Percentiles rank a stretch among this genome's conserved stretches.
These are phyloP conservation scores for Musa beccarii DNA, from an alignment of 176 grass and related monocot species.

Conservation along the genomic window DNA sequence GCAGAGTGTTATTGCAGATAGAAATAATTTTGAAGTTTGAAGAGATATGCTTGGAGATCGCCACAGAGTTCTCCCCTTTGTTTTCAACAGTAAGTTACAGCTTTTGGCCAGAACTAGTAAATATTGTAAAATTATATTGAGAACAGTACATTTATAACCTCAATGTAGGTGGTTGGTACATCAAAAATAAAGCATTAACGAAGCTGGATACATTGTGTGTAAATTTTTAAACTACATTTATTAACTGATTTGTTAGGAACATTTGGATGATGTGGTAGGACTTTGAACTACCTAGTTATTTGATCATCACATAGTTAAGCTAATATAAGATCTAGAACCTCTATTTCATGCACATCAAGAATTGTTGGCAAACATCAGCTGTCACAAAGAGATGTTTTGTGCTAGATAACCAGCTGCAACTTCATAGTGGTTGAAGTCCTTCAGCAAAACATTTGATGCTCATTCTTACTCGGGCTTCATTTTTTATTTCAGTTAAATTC, in stretches of 20 bases:
- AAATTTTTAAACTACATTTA: too few relatives aligned
- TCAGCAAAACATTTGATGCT: too few relatives aligned
- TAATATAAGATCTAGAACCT: not conserved
- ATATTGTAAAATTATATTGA: not conserved
- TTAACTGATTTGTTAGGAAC: not conserved
- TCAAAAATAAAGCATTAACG: not conserved
- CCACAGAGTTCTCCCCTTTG: conserved; percentile 55
- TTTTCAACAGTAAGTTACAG: conserved; percentile 46
- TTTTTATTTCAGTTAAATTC: not conserved
- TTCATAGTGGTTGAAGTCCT: too few relatives aligned
- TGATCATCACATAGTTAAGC: not conserved
- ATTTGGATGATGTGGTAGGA: not conserved
- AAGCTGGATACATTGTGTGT: not conserved
- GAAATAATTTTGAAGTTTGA: conserved; percentile 97
- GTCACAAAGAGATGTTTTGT: too few relatives aligned
- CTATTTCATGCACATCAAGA: not conserved
- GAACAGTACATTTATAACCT: not conserved
- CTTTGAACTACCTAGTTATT: not conserved
- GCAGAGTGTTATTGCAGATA: conserved; percentile 42
- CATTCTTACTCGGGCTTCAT: not conserved
- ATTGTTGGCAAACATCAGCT: too few relatives aligned
- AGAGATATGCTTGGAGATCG: conserved; percentile 81
- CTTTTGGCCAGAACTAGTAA: not conserved
- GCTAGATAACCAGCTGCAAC: too few relatives aligned
- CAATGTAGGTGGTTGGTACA: not conserved